Base-by-base conservation (phyloP, 257 asterid genomes). In the Rubia yunnanensis region DNA sequence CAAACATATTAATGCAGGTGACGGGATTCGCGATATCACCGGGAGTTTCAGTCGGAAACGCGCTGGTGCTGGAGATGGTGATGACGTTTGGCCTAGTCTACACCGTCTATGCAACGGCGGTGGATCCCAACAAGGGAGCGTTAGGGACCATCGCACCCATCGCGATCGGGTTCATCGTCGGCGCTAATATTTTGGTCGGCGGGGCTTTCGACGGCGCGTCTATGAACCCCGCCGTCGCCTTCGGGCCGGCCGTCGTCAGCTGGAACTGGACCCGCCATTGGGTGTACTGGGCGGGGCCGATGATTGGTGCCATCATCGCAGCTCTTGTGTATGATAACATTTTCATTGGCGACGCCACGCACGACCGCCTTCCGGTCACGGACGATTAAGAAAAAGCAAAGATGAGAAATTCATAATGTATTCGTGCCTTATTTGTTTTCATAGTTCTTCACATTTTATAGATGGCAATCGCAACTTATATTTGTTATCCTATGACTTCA, bases 71-170 rank as follows among this genome's bases (percentile, higher is more conserved):
- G 18, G 85, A 81, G 35, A 73, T 75, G 5, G 85, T 74, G 62
- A 66, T 81, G 83, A 81, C 85, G 1, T 81, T 81, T 44, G 83
- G 81, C 9, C 78, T 77, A n/a, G 85, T 80, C 17, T 77, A 80
- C 71, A 80, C 85, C 0, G 85, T 80, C 1, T 75, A 81, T 27
- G 83, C 85, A 9, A 81, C 85, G 9, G 81, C 85, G 13, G 77
- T 70, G 60, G 83, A 81, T 60, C 83, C 85, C 10, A 78, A 53
- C 55, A 81, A 70, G 71, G 85, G 85, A 1, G 50, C 69, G 17
- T 23, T 77, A 22, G 85, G 85, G 20, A 67, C 36, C 6, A 63
- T 81, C 27, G 85, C 85, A 3, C 85, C 85, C n/a, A 36, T 81
- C 17, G 83, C 83, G 13, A 81, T 81, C 10, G 85, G 85, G 10